Conservation (phyloP, 2,329 filamentous ascomycete species). For the Talaromyces amestolkiae region DNA sequence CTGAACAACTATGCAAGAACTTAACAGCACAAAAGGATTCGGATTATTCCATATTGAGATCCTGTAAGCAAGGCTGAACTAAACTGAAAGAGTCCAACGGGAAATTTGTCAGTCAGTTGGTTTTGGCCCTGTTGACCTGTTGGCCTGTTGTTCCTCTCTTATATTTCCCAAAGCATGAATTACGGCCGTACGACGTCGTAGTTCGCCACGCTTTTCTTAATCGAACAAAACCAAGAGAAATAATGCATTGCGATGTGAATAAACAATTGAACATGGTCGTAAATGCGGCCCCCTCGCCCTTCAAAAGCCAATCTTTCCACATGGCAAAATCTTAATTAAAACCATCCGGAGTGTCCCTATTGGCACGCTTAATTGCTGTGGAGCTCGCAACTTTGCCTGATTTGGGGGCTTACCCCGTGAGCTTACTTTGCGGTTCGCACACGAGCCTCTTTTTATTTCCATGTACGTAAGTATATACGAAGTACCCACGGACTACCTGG, state of each 20-base stretch:
- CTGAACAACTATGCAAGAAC: neutral
- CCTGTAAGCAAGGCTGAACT: neutral
- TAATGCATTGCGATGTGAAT: neutral
- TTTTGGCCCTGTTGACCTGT: neutral
- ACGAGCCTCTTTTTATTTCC: neutral
- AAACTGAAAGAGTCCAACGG: neutral
- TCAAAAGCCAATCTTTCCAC: constrained; percentile 9
- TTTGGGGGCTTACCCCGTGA: neutral
- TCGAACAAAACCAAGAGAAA: neutral
- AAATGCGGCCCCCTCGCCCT: neutral
- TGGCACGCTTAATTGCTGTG: constrained; percentile 6
- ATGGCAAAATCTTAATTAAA: constrained; percentile 8
- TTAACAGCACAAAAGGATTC: neutral
- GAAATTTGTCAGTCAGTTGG: neutral
- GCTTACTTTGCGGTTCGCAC: neutral
- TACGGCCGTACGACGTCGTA: neutral
- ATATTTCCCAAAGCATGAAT: neutral
- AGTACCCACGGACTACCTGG: neutral
- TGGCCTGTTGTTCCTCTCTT: neutral
- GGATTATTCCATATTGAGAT: neutral
- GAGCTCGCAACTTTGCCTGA: neutral
- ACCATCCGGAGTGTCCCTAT: constrained; percentile 1
- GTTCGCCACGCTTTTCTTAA: neutral
- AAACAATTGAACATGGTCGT: neutral
- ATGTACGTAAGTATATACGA: neutral